Conservation (phyloP, 2,329 filamentous ascomycete species). For the Cadophora luteo-olivacea region DNA sequence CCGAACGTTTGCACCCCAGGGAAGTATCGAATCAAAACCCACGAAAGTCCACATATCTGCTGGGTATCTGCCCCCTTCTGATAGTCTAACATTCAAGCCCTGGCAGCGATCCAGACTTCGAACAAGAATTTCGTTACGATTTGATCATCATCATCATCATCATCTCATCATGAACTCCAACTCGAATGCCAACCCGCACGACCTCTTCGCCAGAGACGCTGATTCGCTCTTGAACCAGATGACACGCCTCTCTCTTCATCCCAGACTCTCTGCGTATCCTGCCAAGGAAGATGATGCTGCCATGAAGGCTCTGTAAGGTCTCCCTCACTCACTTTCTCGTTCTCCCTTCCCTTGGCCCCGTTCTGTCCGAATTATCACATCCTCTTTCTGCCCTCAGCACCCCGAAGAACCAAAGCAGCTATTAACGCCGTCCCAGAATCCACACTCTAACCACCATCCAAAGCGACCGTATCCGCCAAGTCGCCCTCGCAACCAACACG, state of each 20-base stretch:
- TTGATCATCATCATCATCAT: neutral
- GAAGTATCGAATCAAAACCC: no score
- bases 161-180: neutral
- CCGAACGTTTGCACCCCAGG: no score
- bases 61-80: neutral
- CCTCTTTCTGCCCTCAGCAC: no score
- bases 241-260: slow-evolving; percentile 8
- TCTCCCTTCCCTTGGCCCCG: no score
- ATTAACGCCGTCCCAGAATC: neutral
- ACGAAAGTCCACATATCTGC: no score
- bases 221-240: slow-evolving; percentile 3
- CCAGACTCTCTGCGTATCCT: neutral
- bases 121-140: no score
- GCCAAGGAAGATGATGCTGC: neutral
- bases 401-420: neutral
- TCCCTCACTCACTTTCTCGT: neutral
- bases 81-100: neutral
- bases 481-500: neutral
- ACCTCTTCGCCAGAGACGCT: neutral
- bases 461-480: neutral
- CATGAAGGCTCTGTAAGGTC: neutral
- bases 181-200: neutral
- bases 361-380: neutral
- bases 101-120: no score
- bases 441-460: neutral